Evolutionary conservation across 208 protist genomes (phyloP).

Genomic region (Trichomonas gallinae): DNA sequence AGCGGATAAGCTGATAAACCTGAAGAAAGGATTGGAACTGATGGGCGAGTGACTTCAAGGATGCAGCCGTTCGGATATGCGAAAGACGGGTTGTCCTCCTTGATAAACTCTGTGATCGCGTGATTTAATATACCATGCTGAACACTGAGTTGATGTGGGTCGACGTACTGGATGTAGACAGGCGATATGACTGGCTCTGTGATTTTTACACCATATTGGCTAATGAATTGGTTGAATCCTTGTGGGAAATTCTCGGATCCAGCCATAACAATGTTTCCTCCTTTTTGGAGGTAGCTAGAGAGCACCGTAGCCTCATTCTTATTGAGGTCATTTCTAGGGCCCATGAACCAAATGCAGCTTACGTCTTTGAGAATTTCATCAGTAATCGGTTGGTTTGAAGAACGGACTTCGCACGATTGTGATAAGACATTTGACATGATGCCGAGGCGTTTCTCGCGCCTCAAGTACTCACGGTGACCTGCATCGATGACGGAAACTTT

Average conservation of each 20-base stretch:
- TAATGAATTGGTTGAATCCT: background rate
- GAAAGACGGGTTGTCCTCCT: background rate
- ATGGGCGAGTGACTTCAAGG: background rate
- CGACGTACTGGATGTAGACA: background rate
- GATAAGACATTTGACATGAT: background rate
- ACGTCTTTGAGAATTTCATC: background rate
- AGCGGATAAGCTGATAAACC: background rate
- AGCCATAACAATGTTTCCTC: background rate
- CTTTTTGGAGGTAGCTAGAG: background rate
- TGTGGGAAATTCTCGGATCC: background rate
- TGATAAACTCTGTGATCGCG: background rate
- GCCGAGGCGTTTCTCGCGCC: background rate
- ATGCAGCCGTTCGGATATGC: background rate
- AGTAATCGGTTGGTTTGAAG: background rate
- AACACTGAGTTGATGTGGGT: background rate
- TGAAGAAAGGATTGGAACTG: background rate
- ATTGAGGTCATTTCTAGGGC: background rate
- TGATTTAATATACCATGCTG: background rate
- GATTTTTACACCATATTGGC: background rate
- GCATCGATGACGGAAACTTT: background rate
- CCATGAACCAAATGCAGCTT: background rate
- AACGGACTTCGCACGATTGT: background rate
- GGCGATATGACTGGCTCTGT: background rate
- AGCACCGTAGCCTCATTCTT: background rate
- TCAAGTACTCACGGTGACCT: background rate